phyloP scores from a whole-genome alignment of 805 yeast species.

The Starmerella vaccinii region DNA sequence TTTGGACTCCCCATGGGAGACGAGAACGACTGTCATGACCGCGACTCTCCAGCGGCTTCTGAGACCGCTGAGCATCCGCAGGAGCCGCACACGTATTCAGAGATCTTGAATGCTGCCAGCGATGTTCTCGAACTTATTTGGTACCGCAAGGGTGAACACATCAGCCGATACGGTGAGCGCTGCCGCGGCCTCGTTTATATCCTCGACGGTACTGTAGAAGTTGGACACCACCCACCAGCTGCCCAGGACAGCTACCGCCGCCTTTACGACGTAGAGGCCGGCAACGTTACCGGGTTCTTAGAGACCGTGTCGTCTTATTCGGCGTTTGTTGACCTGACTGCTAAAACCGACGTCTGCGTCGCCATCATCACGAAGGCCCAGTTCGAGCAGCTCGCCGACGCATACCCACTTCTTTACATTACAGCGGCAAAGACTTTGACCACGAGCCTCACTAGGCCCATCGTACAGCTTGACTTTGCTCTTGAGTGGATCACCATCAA shows the following conservation, averaged over 20 bases:
- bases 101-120: constrained; percentile 31
- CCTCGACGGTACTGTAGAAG: constrained; percentile 66
- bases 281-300: constrained; percentile 81
- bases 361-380: constrained; percentile 60
- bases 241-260: constrained; percentile 9
- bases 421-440: constrained; percentile 68
- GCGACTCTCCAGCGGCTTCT: not conserved
- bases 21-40: not conserved
- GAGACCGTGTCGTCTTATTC: constrained; percentile 70
- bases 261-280: constrained; percentile 53
- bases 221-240: constrained; percentile 34
- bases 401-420: constrained; percentile 62
- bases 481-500: constrained; percentile 87
- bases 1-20: constrained; percentile 3
- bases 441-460: constrained; percentile 52
- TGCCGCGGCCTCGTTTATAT: constrained; percentile 72
- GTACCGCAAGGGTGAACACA: constrained; percentile 42
- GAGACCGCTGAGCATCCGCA: not conserved
- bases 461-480: constrained; percentile 76
- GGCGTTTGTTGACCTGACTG: constrained; percentile 54
- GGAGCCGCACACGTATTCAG: constrained; percentile 33
- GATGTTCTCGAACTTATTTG: constrained; percentile 47
- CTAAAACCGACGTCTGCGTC: constrained; percentile 52
- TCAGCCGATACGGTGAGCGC: constrained; percentile 55
- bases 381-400: constrained; percentile 59